Evolutionary conservation across 1,284 basidiomycete genomes (phyloP), one percentile per base, ranked within the genome.

Genomic region (Earliella scabrosa): DNA sequence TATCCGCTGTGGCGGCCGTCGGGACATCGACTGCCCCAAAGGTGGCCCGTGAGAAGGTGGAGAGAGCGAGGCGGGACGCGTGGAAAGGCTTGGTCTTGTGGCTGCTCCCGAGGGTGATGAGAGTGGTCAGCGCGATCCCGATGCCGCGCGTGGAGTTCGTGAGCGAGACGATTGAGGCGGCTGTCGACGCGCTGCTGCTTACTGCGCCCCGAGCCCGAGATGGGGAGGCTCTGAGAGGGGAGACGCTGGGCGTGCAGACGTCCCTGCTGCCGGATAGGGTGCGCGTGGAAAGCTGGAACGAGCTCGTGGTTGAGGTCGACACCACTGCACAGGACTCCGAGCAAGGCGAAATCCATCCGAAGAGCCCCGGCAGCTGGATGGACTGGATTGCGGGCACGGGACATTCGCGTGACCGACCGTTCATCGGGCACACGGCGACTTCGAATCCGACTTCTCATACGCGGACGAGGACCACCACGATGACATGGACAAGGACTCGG

Each of bases 221-320:
- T n/a, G n/a, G 24, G 32, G 13, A 18, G 16, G n/a, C 38, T 7
- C 59, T 57, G 44, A 24, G 40, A 20, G n/a, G 26, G 21, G 50
- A 44, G 38, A 35, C 35, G 11, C n/a, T 48, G 24, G 50, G 55
- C 40, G 27, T 54, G 41, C 24, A 55, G 52, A 41, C 68, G 50
- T 70, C 72, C 7, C 66, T 81, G 31, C 59, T 79, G 0, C 80
- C 80, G 4, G 80, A 81, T 58, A 69, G 73, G 40, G 57, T 82
- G 2, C 61, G 65, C n/a, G 56, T 82, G 41, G 72, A 70, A 62
- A 77, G 76, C 43, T 76, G 69, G 70, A 78, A 71, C 48, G 79
- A 82, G 60, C 52, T 80, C 24, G 63, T 66, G 27, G 64, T 82
- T 6, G 72, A 76, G 50, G 70, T 77, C 63, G 61, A 67, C 0